Evolutionary conservation across 768 basidiomycete species (phyloP).

Genomic region (Porpolomopsis calyptriformis): DNA sequence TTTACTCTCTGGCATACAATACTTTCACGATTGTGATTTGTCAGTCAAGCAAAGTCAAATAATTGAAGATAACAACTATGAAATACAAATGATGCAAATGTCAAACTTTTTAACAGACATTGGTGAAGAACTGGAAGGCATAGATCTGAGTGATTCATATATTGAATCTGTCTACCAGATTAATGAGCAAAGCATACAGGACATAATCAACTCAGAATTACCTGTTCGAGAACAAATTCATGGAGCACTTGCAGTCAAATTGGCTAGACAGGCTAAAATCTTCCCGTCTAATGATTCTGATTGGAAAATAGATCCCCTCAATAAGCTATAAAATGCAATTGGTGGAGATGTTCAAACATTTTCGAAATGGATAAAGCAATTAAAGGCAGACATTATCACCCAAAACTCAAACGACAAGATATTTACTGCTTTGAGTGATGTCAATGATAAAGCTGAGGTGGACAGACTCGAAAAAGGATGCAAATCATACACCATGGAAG

Average conservation of each 20-base stretch:
- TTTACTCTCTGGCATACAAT: slow-evolving; percentile 9
- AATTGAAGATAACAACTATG: slow-evolving; percentile 21
- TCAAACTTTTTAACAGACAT: too few relatives aligned
- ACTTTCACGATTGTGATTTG: slow-evolving; percentile 8
- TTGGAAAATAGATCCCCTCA: slow-evolving; percentile 4
- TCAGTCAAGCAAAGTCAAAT: slow-evolving; percentile 16
- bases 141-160: slow-evolving; percentile 11
- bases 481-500: not conserved
- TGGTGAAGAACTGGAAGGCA: not conserved
- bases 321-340: not conserved
- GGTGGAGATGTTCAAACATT: not conserved
- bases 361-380: not conserved
- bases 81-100: slow-evolving; percentile 9
- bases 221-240: slow-evolving; percentile 7
- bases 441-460: too few relatives aligned
- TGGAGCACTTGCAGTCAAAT: slow-evolving; percentile 9
- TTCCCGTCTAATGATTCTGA: slow-evolving; percentile 7
- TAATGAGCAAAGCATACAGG: not conserved
- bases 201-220: not conserved
- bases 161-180: not conserved
- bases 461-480: too few relatives aligned
- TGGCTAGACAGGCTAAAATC: slow-evolving; percentile 9
- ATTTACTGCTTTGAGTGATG: too few relatives aligned
- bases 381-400: not conserved
- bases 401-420: not conserved